Evolutionary conservation across 2,329 filamentous ascomycete species (phyloP).

Genomic region (Seiridium cupressi): DNA sequence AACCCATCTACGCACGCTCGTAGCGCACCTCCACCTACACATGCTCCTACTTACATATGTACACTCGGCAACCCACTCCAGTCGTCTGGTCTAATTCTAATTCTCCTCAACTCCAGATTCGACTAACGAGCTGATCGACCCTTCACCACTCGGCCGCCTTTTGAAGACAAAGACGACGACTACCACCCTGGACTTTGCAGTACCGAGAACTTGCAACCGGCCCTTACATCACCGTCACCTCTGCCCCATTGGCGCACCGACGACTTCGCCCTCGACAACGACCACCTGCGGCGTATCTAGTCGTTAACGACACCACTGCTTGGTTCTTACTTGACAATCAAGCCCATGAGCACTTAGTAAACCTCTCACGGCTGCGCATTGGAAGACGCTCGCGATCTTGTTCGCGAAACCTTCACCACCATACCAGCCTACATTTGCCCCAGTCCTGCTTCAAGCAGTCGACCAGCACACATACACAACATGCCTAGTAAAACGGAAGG

Average conservation of each 20-base stretch:
- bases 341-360: slow-evolving; percentile 4
- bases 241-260: neutral
- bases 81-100: slow-evolving; percentile 7
- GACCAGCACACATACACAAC: slow-evolving; percentile 26
- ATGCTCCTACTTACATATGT: slow-evolving; percentile 21
- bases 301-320: neutral
- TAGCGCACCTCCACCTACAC: slow-evolving; percentile 3
- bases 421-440: neutral
- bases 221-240: neutral
- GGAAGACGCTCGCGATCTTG: slow-evolving; percentile 20
- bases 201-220: neutral
- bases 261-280: neutral
- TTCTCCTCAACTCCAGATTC: slow-evolving; percentile 18
- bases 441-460: slow-evolving; percentile 18
- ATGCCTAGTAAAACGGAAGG: slow-evolving; percentile 86
- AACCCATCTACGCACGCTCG: slow-evolving; percentile 7
- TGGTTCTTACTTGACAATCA: neutral
- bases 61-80: slow-evolving; percentile 29
- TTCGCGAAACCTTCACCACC: slow-evolving; percentile 17
- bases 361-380: slow-evolving; percentile 4
- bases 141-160: neutral
- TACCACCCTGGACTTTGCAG: neutral
- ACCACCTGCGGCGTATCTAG: neutral
- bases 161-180: neutral
- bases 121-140: slow-evolving; percentile 11